Base-by-base conservation (phyloP, 768 basidiomycete genomes). In the Favolaschia claudopus region DNA sequence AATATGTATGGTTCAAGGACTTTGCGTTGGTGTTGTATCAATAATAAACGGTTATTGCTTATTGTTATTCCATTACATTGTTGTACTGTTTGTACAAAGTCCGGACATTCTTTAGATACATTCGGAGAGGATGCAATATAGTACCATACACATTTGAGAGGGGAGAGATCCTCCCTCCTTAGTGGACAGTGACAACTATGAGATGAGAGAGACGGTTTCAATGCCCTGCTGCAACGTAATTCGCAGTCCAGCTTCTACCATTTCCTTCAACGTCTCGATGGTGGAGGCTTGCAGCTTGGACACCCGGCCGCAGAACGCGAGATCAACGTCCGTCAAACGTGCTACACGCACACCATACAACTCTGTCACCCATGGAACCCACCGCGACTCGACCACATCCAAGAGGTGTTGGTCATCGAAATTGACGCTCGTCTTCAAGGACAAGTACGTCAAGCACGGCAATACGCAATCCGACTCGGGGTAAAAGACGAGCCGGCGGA, bases 1-100 rank as follows among this genome's bases (percentile, higher is more conserved):
- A 93, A 69, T 87, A 87, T 63, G 79, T 82, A 1, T 92, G 89
- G 86, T 93, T 92, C 76, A 91, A 81, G 65, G 85, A 84, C 63
- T 91, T 91, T 65, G 70, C 73, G 15, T 81, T 92, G 58, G 64
- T 73, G 13, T 64, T 67, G 19, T 74, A 79, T 65, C 48, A 55
- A 8, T 77, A 55, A 74, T 55, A 45, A n/a, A 5, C 3, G 19
- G 19, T n/a, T n/a, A n/a, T n/a, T n/a, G n/a, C n/a, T n/a, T n/a
- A n/a, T n/a, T n/a, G n/a, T n/a, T n/a, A n/a, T n/a, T n/a, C n/a
- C n/a, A n/a, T n/a, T n/a, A n/a, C n/a, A n/a, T n/a, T n/a, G n/a
- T n/a, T n/a, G n/a, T n/a, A n/a, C n/a, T n/a, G n/a, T n/a, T n/a
- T n/a, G n/a, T n/a, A n/a, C n/a, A n/a, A n/a, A n/a, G n/a, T n/a